Evolutionary conservation across 495 filamentous ascomycete genomes (phyloP).

Genomic region (Aspergillus affinis): DNA sequence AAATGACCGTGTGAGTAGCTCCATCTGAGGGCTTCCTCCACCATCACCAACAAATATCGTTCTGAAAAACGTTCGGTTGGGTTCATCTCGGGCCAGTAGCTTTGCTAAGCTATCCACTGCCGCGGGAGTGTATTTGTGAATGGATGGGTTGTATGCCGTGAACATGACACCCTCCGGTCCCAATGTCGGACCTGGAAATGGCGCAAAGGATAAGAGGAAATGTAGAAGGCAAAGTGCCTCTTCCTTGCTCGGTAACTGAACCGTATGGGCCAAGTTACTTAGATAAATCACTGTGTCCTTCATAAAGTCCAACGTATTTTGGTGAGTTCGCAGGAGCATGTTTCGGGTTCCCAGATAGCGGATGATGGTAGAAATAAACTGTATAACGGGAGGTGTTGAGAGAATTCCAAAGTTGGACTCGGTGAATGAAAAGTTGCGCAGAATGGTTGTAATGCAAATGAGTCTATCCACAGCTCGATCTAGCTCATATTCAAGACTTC

Average conservation of each 20-base stretch:
- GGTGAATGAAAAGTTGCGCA: conserved; percentile 88
- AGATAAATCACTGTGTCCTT: conserved; percentile 89
- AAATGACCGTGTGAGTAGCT: conserved; percentile 86
- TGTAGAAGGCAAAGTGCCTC: conserved; percentile 84
- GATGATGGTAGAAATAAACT: conserved; percentile 78
- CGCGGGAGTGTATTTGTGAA: conserved; percentile 85
- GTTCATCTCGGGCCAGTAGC: conserved; percentile 87
- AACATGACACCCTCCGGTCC: conserved; percentile 67
- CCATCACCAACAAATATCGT: conserved; percentile 75
- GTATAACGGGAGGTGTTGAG: conserved; percentile 71
- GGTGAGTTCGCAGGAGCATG: conserved; percentile 73
- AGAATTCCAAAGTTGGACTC: conserved; percentile 72
- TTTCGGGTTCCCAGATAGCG: conserved; percentile 87
- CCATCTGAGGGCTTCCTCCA: conserved; percentile 59
- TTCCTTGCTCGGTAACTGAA: conserved; percentile 83
- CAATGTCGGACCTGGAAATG: conserved; percentile 56
- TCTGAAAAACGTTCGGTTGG: conserved; percentile 80
- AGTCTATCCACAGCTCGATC: conserved; percentile 84
- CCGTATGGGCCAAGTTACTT: conserved; percentile 77
- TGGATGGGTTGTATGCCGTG: conserved; percentile 69
- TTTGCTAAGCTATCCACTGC: conserved; percentile 91
- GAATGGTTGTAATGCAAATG: conserved; percentile 86
- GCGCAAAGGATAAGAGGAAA: conserved; percentile 88
- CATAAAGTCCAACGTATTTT: conserved; percentile 91
- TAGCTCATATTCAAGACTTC: conserved; percentile 75